Conservation (phyloP, 1,139 yeast species). For the Saccharomyces hybrid region DNA sequence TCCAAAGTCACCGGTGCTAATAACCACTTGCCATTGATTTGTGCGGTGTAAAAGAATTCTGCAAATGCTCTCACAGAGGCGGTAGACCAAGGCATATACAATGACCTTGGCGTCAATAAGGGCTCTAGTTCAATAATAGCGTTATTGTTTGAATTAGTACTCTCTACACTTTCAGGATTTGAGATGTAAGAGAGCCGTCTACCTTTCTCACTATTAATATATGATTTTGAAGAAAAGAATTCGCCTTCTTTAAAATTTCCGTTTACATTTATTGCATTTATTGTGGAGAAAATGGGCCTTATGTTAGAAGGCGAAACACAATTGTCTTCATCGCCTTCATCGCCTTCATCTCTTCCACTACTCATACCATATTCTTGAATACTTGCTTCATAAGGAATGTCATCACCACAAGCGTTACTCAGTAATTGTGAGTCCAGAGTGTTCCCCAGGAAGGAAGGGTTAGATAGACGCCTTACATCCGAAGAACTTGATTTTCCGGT, state of each 20-base stretch:
- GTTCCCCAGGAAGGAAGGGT: background rate
- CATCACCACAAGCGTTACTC: background rate
- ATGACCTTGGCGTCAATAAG: too few species aligned
- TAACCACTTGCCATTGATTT: too few species aligned
- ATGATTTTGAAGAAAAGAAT: background rate
- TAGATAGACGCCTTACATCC: slow-evolving; percentile 8
- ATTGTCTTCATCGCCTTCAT: background rate
- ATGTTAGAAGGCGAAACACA: background rate
- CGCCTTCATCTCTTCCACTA: background rate
- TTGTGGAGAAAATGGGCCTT: background rate
- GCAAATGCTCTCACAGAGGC: too few species aligned
- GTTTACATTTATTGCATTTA: background rate
- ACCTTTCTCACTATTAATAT: too few species aligned
- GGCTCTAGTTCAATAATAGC: too few species aligned
- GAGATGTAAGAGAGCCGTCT: too few species aligned
- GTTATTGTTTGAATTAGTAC: too few species aligned
- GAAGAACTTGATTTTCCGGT: slow-evolving; percentile 11
- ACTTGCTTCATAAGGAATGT: background rate
- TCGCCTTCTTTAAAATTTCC: background rate
- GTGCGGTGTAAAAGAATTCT: too few species aligned
- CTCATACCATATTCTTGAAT: background rate
- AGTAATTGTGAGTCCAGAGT: background rate
- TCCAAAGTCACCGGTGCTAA: too few species aligned
- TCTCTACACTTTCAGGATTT: too few species aligned
- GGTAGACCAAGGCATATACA: too few species aligned